Evolutionary conservation across 768 basidiomycete genomes (phyloP), one percentile per base, ranked within the genome.

Genomic region (Calvatia gigantea): DNA sequence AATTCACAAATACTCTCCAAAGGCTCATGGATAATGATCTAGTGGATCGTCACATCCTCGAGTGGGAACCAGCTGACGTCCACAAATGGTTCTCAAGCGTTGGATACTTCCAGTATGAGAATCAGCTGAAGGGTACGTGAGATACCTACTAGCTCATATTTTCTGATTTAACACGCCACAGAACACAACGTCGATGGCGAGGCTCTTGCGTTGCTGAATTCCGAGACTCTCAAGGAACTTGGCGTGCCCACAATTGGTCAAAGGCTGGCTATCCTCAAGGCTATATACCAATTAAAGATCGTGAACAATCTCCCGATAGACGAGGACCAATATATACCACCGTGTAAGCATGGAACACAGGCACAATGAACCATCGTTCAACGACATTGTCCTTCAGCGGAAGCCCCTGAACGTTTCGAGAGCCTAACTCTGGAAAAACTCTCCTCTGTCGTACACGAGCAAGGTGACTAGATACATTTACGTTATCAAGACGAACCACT

Each of bases 141-240:
- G 51, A 31, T 49, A 51, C 59, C 47, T 61, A 57, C 62, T 51
- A 54, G 43, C 38, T 38, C 60, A 32, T 42, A 32, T 17, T 17
- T 51, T 33, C 2, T 14, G 7, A 33, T 28, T 38, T 35, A 37
- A 7, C 43, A 38, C 66, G 37, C 38, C n/a, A 7, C 35, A 71
- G 96, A 94, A 67, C 90, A 99, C 69, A 88, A 84, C 59, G 91
- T 99, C 60, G 87, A 88, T 15, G 97, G 97, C 53, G 94, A 98
- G 60, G 84, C 92, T 1, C 80, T 99, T 6, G 85, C 88, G 59
- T 75, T 89, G 63, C 79, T 98, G 45, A 89, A 94, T 67, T 79
- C 85, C n/a, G 90, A 94, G 21, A 72, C 83, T 1, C 82, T 99
- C 60, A 91, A 90, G 70, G 86, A 89, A 39, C 75, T 98, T 54